Evolutionary conservation across 495 filamentous ascomycete genomes (phyloP).

Genomic region (Thozetella sp.): DNA sequence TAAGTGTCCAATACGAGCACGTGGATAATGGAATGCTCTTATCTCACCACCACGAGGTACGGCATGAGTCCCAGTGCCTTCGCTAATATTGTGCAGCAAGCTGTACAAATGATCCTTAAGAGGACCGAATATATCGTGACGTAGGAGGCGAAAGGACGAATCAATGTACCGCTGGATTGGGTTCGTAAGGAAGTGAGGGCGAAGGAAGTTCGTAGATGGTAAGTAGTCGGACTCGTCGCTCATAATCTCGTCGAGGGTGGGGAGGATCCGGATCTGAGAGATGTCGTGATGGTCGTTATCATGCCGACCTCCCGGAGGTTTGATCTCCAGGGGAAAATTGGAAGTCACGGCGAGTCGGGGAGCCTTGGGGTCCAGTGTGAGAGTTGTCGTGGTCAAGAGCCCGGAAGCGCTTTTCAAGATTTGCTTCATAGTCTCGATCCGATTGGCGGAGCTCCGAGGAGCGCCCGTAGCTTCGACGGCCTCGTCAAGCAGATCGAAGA

Average conservation of each 20-base stretch:
- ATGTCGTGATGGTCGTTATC: constrained; percentile 68
- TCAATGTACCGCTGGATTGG: constrained; percentile 62
- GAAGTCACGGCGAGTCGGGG: background rate
- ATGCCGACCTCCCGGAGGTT: constrained; percentile 54
- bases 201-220: constrained; percentile 49
- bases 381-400: background rate
- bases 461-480: background rate
- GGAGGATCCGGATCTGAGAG: constrained; percentile 61
- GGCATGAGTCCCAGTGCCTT: background rate
- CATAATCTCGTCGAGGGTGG: constrained; percentile 62
- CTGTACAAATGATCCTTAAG: constrained; percentile 56
- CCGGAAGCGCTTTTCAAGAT: background rate
- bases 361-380: background rate
- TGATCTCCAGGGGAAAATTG: constrained; percentile 45
- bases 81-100: constrained; percentile 25
- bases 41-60: constrained; percentile 14
- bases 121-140: constrained; percentile 66
- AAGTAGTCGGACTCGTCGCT: constrained; percentile 58
- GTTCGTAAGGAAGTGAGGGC: constrained; percentile 53
- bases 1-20: constrained; percentile 30
- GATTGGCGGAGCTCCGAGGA: background rate
- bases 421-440: background rate
- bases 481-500: background rate
- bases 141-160: constrained; percentile 67
- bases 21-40: constrained; percentile 36